Base-by-base conservation (phyloP, 352 stramenopile genomes). In the Elongisporangium undulatum region DNA sequence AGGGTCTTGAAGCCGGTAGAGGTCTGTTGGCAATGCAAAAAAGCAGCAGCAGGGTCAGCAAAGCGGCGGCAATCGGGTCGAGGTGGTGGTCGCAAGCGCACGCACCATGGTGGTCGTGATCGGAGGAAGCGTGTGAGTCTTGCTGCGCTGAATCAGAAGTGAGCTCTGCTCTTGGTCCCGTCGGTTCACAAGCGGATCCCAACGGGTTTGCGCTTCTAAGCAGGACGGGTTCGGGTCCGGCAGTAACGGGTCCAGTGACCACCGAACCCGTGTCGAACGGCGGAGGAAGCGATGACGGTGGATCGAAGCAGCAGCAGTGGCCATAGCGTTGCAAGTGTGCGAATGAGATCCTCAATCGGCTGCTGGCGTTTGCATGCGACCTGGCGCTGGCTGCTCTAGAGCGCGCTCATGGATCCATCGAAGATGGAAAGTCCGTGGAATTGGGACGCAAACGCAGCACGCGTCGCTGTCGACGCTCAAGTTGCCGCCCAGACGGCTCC, bases 1-100 rank as follows among this genome's bases (percentile, higher is more conserved):
- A 97, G 80, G 52, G 87, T 71, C 50, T 80, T 74, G 66, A 84
- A 90, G 48, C 79, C 82, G 21, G 68, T 70, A 13, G 63, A 67
- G 19, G 51, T 24, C 19, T 49, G 58, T 20, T 67, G 53, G 16
- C 26, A 51, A 53, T 26, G 22, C 22, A 24, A 53, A 53, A 24
- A 53, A 7, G 22, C 22, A 53, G 22, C 22, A 13, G 20, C 38
- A 51, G 21, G 19, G 29, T 51, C 34, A 53, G 49, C 3, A 19
- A 7, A 24, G 12, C 19, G 49, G 29, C 29, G 9, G 29, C 29
- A 41, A 41, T 41, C 8, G 29, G 29, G 29, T 41, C 29, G 29
- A 2, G 9, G 29, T 41, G 29, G 29, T 41, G 29, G 29, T 41
- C 29, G 29, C 29, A 41, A 41, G 29, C 29, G 29, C 29, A 41